Conservation (phyloP, 768 basidiomycete genomes). For the Phylloporus sp. region DNA sequence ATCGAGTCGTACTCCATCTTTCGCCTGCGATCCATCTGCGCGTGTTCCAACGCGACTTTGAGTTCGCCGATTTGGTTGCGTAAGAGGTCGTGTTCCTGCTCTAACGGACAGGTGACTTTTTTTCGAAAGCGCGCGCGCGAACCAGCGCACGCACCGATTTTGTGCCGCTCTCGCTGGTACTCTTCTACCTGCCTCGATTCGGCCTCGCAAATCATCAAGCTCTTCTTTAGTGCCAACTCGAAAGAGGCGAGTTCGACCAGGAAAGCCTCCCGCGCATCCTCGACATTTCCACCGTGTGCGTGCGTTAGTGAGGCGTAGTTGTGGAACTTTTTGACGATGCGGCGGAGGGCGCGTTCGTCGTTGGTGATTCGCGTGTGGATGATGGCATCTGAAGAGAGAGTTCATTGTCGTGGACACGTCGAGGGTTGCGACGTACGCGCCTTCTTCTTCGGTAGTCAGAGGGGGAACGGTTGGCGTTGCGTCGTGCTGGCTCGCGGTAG, state of each 20-base stretch:
- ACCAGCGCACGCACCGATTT: conserved; percentile 55
- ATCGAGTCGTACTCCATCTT: conserved; percentile 87
- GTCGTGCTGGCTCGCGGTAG: conserved; percentile 11
- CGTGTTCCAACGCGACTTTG: conserved; percentile 71
- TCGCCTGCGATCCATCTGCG: conserved; percentile 64
- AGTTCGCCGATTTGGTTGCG: conserved; percentile 71
- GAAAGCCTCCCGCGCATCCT: conserved; percentile 77
- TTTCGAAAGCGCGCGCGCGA: neutral
- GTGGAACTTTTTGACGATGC: conserved; percentile 80
- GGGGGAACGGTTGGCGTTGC: conserved; percentile 34
- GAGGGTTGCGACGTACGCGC: conserved; percentile 25
- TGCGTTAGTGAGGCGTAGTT: conserved; percentile 58
- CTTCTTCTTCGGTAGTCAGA: conserved; percentile 61
- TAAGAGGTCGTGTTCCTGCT: conserved; percentile 64
- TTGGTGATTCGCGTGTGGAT: conserved; percentile 78
- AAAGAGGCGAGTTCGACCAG: conserved; percentile 74
- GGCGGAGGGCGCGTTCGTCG: conserved; percentile 73
- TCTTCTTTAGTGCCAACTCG: conserved; percentile 70
- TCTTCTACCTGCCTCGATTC: conserved; percentile 82
- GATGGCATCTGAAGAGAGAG: conserved; percentile 55
- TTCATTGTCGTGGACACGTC: conserved; percentile 11
- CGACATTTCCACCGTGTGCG: conserved; percentile 34
- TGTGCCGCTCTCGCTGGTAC: conserved; percentile 65
- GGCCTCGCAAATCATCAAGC: conserved; percentile 77
- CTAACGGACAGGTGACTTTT: conserved; percentile 31